Evolutionary conservation across 163 green algal genomes (phyloP), one percentile per base, ranked within the genome.

Genomic region (Scenedesmus sp.): DNA sequence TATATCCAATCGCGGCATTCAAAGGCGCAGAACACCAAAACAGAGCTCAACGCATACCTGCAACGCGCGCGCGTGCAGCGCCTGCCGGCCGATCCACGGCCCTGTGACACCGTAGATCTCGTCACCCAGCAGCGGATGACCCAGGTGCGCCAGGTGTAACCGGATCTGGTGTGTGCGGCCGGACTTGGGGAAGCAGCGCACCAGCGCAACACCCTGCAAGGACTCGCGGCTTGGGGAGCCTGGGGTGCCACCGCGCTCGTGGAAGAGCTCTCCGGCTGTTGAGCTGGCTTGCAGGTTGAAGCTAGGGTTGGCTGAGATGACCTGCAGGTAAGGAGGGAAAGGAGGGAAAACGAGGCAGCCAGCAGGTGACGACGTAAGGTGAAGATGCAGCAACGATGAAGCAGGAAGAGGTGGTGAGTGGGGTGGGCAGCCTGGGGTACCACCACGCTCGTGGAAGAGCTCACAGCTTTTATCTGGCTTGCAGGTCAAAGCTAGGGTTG

Each of bases 101-200:
- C 92, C 94, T 13, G 77, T 89, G 10, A 95, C 57, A 6, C 98
- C 98, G 84, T 99, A 99, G 86, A 97, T 92, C 57, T 94, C 93
- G 84, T 99, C 98, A 60, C 98, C 98, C 18, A 98, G 93, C 76
- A 99, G 97, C 52, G 98, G 97, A 91, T 98, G 94, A 0, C 97
- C 97, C 81, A 95, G 46, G 26, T 95, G 67, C 81, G 95, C 92
- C 84, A 98, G 91, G 92, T 99, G 98, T 77, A 98, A 94, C 20
- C 97, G 95, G 82, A 99, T 98, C 93, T 99, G 98, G 93, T 99
- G 98, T 0, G 97, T 99, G 18, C 98, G 95, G 1, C 98, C 98
- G 0, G 98, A 98, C 55, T 95, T 93, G 1, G 97, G 98, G 4
- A 88, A 94, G 93, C 97, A 99, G 56, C 96, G 91, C 62, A 99